phyloP scores from a whole-genome alignment of 2,329 filamentous ascomycete genomes.

The Emergomyces orientalis region DNA sequence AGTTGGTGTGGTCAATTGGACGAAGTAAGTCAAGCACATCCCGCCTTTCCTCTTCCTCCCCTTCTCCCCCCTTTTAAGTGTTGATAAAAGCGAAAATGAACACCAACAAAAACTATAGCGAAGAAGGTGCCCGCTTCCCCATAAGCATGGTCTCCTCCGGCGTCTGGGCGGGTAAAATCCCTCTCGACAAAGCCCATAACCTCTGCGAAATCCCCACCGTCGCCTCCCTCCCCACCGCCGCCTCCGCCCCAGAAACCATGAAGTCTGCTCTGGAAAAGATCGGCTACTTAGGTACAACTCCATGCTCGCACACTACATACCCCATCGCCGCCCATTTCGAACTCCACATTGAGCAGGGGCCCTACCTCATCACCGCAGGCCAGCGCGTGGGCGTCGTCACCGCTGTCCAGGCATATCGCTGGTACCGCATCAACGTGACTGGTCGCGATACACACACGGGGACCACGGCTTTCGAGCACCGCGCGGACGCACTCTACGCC shows the following conservation, averaged over 20 bases:
- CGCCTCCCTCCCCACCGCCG: constrained; percentile 34
- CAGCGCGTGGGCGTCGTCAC: constrained; percentile 61
- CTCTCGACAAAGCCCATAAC: constrained; percentile 52
- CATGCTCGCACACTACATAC: constrained; percentile 48
- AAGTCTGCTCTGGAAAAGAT: constrained; percentile 62
- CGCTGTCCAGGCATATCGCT: constrained; percentile 66
- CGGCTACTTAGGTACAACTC: constrained; percentile 54
- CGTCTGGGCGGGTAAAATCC: constrained; percentile 63
- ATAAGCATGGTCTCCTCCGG: constrained; percentile 65
- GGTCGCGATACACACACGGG: constrained; percentile 66
- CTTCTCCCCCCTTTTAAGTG: constrained; percentile 23
- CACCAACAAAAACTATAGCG: constrained; percentile 37
- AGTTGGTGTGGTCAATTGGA: constrained; percentile 70
- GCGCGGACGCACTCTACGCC: constrained; percentile 59
- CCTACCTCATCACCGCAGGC: constrained; percentile 56
- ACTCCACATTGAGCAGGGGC: constrained; percentile 77
- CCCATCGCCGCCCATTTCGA: constrained; percentile 73
- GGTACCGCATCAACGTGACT: constrained; percentile 58
- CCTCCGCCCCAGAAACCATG: constrained; percentile 52
- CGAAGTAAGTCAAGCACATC: constrained; percentile 43
- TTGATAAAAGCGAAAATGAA: constrained; percentile 14
- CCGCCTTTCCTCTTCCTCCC: neutral
- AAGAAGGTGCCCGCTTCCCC: constrained; percentile 73
- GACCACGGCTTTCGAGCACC: constrained; percentile 58
- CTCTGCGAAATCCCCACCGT: constrained; percentile 51